These are phyloP conservation scores for Ophiostoma angusticollis DNA, from an alignment of 2,329 filamentous ascomycete genomes.

Conservation along the genomic window DNA sequence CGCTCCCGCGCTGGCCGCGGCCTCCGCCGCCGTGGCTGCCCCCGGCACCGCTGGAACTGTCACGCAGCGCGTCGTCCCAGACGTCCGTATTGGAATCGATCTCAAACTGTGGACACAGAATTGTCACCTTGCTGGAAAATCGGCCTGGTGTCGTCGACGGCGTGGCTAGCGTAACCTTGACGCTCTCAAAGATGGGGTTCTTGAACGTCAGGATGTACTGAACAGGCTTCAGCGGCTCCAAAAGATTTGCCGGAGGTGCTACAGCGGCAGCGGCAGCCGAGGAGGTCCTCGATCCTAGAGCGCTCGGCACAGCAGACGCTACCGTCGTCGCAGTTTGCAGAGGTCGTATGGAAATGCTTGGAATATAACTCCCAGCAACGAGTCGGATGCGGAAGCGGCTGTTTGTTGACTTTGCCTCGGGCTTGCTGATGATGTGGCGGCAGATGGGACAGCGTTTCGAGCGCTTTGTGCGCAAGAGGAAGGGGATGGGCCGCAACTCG, in stretches of 20 bases:
- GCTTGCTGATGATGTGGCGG: slow-evolving; percentile 89
- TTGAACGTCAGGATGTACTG: slow-evolving; percentile 84
- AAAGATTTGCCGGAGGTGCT: slow-evolving; percentile 19
- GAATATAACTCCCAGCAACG: slow-evolving; percentile 79
- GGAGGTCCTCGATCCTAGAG: slow-evolving; percentile 15
- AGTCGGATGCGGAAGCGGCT: slow-evolving; percentile 88
- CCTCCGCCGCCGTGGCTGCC: slow-evolving; percentile 23
- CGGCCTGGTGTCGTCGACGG: slow-evolving; percentile 66
- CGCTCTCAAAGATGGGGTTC: slow-evolving; percentile 86
- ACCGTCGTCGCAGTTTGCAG: slow-evolving; percentile 24
- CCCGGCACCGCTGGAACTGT: slow-evolving; percentile 22
- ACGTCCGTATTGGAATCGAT: slow-evolving; percentile 82
- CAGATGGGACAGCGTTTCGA: slow-evolving; percentile 88
- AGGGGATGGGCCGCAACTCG: slow-evolving; percentile 69
- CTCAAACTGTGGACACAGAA: slow-evolving; percentile 88
- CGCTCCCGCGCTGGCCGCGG: slow-evolving; percentile 23
- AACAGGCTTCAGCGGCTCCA: slow-evolving; percentile 47
- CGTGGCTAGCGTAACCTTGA: slow-evolving; percentile 78
- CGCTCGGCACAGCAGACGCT: slow-evolving; percentile 4
- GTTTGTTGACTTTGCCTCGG: slow-evolving; percentile 78
- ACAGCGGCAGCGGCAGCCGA: slow-evolving; percentile 9
- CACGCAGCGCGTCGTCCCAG: slow-evolving; percentile 77
- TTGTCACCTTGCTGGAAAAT: slow-evolving; percentile 69
- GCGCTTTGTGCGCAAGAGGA: slow-evolving; percentile 77
- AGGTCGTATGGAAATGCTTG: slow-evolving; percentile 61